Evolutionary conservation across 2,329 filamentous ascomycete genomes (phyloP), one percentile per base, ranked within the genome.

Genomic region (Periconia macrospinosa): DNA sequence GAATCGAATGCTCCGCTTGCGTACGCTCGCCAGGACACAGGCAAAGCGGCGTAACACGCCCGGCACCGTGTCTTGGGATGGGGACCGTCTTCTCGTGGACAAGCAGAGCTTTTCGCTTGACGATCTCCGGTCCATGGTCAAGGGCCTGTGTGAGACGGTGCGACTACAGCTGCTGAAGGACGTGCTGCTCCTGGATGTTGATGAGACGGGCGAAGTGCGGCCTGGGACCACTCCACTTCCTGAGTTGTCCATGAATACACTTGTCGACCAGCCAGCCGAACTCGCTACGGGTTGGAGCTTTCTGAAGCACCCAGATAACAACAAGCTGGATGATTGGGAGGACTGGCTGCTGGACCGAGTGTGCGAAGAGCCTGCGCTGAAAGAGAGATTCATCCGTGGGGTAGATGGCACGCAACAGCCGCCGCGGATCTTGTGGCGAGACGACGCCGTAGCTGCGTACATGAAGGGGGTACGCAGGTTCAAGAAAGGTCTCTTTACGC

Each of bases 401-500:
- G 44, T 43, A 9, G 33, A 47, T 30, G n/a, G 37, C 18, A 40
- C 27, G 27, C 27, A 47, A 23, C 27, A 47, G 45, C 23, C 45
- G 17, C 27, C 23, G 23, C 23, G 23, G 23, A 27, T 27, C 23
- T 35, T 13, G 30, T 47, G 45, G 45, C 27, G 30, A n/a, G 30
- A 47, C 20, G 6, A 33, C 13, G 45, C 18, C 14, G 45, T 47
- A 35, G 19, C 18, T 15, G 19, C 15, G 19, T 47, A 47, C 20
- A 30, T 47, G 20, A 47, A n/a, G 19, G 20, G 30, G n/a, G 45
- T 47, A 15, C 45, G 45, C 7, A 47, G 33, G 45, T 47, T 47
- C 20, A 47, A 47, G 45, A 19, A 57, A 49, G 42, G 42, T n/a
- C 43, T 58, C 20, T 48, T 61, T 17, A 27, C 56, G 35, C 44